These are phyloP conservation scores for Celoporthe dispersa DNA, from an alignment of 2,329 filamentous ascomycete species.

Conservation along the genomic window DNA sequence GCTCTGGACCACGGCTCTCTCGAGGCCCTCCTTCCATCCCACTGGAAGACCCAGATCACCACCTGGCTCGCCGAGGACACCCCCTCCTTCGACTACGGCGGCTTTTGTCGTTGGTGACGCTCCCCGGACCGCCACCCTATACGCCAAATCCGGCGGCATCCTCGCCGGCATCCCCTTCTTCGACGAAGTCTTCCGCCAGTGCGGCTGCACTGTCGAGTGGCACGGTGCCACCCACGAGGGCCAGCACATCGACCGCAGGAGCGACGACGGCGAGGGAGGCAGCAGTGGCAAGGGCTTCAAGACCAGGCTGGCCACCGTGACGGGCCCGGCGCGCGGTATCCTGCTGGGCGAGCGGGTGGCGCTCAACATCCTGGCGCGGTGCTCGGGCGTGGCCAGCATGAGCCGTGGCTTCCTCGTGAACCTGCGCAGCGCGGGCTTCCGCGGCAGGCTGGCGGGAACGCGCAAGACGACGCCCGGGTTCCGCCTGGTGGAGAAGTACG, in stretches of 20 bases:
- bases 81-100: slow-evolving; percentile 94
- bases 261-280: slow-evolving; percentile 30
- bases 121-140: slow-evolving; percentile 66
- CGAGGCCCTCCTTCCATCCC: slow-evolving; percentile 77
- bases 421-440: slow-evolving; percentile 71
- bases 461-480: slow-evolving; percentile 97
- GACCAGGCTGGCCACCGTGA: slow-evolving; percentile 76
- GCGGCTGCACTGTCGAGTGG: slow-evolving; percentile 93
- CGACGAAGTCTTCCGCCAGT: slow-evolving; percentile 87
- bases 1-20: slow-evolving; percentile 49
- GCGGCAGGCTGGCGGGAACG: slow-evolving; percentile 86
- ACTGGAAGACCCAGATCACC: slow-evolving; percentile 80
- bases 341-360: slow-evolving; percentile 93
- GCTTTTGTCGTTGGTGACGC: slow-evolving; percentile 91
- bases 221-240: slow-evolving; percentile 72
- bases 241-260: slow-evolving; percentile 62
- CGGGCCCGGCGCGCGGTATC: slow-evolving; percentile 77
- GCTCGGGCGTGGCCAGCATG: slow-evolving; percentile 85
- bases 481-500: slow-evolving; percentile 95
- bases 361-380: slow-evolving; percentile 86
- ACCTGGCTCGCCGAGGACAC: slow-evolving; percentile 95
- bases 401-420: slow-evolving; percentile 59
- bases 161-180: slow-evolving; percentile 94
- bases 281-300: slow-evolving; percentile 44
- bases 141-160: slow-evolving; percentile 74